A percentile compares a stretch with the other conserved stretches of the same genome.
phyloP scores from a whole-genome alignment of 345 rosid species.

The Lagerstroemia speciosa region DNA sequence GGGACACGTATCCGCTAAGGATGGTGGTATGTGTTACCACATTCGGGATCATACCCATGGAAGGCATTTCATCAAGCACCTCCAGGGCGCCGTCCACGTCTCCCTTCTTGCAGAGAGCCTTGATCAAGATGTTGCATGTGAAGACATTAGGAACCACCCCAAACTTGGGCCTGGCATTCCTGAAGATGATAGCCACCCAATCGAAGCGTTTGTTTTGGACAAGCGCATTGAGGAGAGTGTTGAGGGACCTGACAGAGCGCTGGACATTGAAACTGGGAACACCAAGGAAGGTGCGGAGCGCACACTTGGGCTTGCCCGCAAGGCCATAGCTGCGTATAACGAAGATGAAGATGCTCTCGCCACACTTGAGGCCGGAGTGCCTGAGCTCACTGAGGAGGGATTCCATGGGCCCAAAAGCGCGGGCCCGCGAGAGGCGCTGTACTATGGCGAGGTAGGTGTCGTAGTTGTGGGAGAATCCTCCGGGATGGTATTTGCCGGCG shows the following conservation, averaged over 20 bases:
- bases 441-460: conserved; percentile 72
- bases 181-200: conserved; percentile 45
- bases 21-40: conserved; percentile 67
- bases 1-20: conserved; percentile 55
- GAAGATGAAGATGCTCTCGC: conserved; percentile 58
- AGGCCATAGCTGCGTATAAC: conserved; percentile 74
- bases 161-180: conserved; percentile 36
- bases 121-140: conserved; percentile 61
- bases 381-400: conserved; percentile 48
- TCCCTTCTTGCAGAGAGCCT: conserved; percentile 51
- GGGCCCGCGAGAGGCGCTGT: conserved; percentile 72
- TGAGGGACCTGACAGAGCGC: conserved; percentile 64
- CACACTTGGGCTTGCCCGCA: conserved; percentile 45
- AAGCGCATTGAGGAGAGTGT: conserved; percentile 68
- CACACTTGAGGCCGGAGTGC: conserved; percentile 44
- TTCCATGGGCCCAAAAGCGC: conserved; percentile 63
- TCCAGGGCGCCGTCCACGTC: conserved; percentile 50
- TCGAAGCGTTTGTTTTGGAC: conserved; percentile 62
- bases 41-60: conserved; percentile 70
- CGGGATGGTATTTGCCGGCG: conserved; percentile 70
- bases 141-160: conserved; percentile 64
- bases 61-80: conserved; percentile 78
- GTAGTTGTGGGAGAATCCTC: conserved; percentile 46
- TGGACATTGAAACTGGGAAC: conserved; percentile 47
- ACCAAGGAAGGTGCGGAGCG: conserved; percentile 49